Percentiles rank a stretch among this genome's conserved stretches.
Conservation (phyloP, 148 eudicot species). For the Persicaria maculosa region DNA sequence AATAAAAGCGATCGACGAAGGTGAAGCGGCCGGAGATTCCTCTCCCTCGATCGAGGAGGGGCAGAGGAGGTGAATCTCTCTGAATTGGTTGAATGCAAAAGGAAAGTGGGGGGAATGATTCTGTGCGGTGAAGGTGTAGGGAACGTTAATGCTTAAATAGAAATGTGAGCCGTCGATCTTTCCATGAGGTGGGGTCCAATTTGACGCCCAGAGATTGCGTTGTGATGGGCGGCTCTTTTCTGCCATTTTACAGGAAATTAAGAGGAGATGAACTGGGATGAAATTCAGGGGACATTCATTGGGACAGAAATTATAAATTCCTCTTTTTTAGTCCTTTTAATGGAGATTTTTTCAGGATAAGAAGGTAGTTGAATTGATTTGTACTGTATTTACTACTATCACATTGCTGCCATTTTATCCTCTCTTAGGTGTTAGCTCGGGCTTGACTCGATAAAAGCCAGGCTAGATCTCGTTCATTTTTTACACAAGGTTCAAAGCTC, state of each 20-base stretch:
- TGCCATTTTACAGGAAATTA: not conserved
- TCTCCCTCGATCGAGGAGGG: slow-evolving; percentile 1
- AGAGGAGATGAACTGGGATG: not conserved
- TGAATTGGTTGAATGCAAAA: not conserved
- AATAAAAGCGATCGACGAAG: not conserved
- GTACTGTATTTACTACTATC: too few relatives aligned
- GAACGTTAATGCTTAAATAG: not conserved
- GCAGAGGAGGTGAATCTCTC: not conserved
- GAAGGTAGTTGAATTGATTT: not conserved
- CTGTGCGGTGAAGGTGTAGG: slow-evolving; percentile 1
- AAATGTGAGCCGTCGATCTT: not conserved
- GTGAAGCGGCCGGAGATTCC: not conserved
- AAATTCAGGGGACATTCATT: not conserved
- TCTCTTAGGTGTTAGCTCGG: too few relatives aligned
- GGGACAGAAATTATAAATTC: not conserved
- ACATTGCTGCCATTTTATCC: too few relatives aligned
- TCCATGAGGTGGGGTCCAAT: not conserved
- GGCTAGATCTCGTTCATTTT: too few relatives aligned
- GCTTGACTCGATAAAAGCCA: too few relatives aligned
- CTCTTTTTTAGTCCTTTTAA: not conserved
- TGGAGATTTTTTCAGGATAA: not conserved
- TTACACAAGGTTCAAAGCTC: too few relatives aligned
- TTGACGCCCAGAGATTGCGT: not conserved
- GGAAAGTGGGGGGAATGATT: not conserved
- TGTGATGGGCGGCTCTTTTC: slow-evolving; percentile 3